Evolutionary conservation across 176 grass and related monocot species (phyloP).

Genomic region (Themeda triandra): DNA sequence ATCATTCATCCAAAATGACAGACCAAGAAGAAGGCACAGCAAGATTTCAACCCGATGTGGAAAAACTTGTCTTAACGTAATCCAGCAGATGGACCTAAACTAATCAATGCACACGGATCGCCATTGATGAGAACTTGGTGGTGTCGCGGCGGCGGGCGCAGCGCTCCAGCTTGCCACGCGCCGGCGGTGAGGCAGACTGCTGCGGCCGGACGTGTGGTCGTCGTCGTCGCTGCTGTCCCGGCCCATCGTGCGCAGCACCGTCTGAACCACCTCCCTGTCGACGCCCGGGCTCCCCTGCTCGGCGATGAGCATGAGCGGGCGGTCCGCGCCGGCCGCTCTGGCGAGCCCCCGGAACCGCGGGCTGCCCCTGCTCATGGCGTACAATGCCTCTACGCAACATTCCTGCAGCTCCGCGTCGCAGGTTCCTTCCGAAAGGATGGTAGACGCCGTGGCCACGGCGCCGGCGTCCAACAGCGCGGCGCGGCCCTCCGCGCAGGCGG

Average conservation of each 20-base stretch:
- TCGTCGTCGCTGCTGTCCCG: background rate
- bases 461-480: conserved; percentile 64
- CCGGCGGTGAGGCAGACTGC: conserved; percentile 40
- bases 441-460: conserved; percentile 37
- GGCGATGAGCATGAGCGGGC: conserved; percentile 51
- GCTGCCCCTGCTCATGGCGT: conserved; percentile 72
- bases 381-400: conserved; percentile 60
- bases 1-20: conserved; percentile 28
- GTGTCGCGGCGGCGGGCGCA: background rate
- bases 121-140: conserved; percentile 40
- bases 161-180: conserved; percentile 33
- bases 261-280: conserved; percentile 63
- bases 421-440: conserved; percentile 27
- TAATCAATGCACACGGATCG: conserved; percentile 45
- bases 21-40: conserved; percentile 10
- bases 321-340: conserved; percentile 56
- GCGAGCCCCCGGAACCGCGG: conserved; percentile 71
- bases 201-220: background rate
- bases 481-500: conserved; percentile 53
- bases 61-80: background rate
- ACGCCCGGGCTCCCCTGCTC: conserved; percentile 7
- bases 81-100: background rate
- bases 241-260: conserved; percentile 45
- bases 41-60: background rate
- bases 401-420: conserved; percentile 29